A percentile compares a stretch with the other conserved stretches of the same genome.
These are phyloP conservation scores for Rhodotorula babjevae DNA, from an alignment of 768 basidiomycete species.

Conservation along the genomic window DNA sequence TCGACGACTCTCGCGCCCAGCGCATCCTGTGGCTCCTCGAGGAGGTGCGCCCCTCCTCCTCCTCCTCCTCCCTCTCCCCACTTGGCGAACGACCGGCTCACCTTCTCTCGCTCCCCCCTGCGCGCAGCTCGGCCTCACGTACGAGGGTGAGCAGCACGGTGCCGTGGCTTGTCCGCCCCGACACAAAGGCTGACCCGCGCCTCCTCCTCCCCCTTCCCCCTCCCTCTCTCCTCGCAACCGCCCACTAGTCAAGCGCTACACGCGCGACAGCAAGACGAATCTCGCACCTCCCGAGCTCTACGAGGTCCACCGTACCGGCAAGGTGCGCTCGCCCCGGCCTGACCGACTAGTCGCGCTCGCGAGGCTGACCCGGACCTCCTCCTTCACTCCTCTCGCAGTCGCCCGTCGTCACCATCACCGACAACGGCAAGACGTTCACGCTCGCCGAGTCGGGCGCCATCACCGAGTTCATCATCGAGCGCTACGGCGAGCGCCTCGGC, in stretches of 20 bases:
- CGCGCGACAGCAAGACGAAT: constrained; percentile 17
- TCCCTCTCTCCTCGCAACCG: not conserved
- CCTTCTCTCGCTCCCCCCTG: not conserved
- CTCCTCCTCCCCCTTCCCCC: not conserved
- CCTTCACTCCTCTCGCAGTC: constrained; percentile 4
- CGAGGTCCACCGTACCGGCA: constrained; percentile 26
- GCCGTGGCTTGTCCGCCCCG: no score
- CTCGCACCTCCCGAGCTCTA: constrained; percentile 18
- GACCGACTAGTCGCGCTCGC: not conserved
- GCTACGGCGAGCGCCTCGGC: constrained; percentile 24
- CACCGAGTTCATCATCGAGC: constrained; percentile 35
- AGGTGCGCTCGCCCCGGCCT: constrained; percentile 1
- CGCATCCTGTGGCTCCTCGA: constrained; percentile 33
- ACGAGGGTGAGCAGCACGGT: constrained; percentile 23
- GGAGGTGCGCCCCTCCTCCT: constrained; percentile 8
- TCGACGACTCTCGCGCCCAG: constrained; percentile 33
- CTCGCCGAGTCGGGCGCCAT: constrained; percentile 39
- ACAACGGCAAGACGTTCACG: constrained; percentile 7
- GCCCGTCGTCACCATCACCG: constrained; percentile 26
- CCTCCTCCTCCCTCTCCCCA: not conserved
- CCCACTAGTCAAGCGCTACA: constrained; percentile 28
- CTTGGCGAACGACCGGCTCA: not conserved
- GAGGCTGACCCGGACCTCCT: no score
- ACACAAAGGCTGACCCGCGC: not conserved
- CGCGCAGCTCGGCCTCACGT: constrained; percentile 24